Evolutionary conservation across 2,329 filamentous ascomycete genomes (phyloP).

Genomic region (Aspergillus melleus): DNA sequence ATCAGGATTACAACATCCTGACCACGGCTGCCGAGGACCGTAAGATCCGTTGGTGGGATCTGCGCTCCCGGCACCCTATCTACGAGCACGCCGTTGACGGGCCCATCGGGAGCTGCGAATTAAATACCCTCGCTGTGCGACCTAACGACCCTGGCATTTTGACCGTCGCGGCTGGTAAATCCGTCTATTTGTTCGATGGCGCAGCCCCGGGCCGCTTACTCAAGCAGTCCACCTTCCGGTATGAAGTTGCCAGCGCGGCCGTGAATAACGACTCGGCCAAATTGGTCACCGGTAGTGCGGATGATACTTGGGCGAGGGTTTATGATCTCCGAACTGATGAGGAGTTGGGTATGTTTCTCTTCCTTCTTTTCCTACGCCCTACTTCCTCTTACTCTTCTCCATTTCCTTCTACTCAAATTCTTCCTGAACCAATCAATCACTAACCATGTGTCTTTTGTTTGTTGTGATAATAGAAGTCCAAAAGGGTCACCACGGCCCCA

Average conservation of each 20-base stretch:
- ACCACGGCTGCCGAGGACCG: slow-evolving; percentile 91
- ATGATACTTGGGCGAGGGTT: slow-evolving; percentile 94
- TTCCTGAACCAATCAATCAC: background rate
- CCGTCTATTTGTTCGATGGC: slow-evolving; percentile 88
- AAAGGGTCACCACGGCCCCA: slow-evolving; percentile 95
- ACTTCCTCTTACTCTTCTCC: no score
- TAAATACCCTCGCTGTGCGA: slow-evolving; percentile 66
- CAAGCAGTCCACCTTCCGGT: slow-evolving; percentile 76
- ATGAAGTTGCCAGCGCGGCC: slow-evolving; percentile 88
- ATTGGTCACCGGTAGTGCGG: slow-evolving; percentile 85
- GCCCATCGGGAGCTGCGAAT: slow-evolving; percentile 87
- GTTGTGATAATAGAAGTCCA: slow-evolving; percentile 66
- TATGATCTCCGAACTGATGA: slow-evolving; percentile 82
- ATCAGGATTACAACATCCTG: slow-evolving; percentile 79
- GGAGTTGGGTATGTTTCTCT: slow-evolving; percentile 62
- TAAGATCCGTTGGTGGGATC: slow-evolving; percentile 90
- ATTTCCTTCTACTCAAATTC: no score
- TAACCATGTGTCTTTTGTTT: background rate
- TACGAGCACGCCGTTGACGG: slow-evolving; percentile 78
- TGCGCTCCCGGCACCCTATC: slow-evolving; percentile 72
- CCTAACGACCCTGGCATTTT: slow-evolving; percentile 70
- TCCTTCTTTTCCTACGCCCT: background rate
- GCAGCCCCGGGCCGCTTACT: slow-evolving; percentile 66
- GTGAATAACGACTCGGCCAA: slow-evolving; percentile 78
- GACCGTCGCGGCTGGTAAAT: slow-evolving; percentile 91